phyloP scores from a whole-genome alignment of 2,329 filamentous ascomycete genomes.

The Ceratocystis eucalypticola region DNA sequence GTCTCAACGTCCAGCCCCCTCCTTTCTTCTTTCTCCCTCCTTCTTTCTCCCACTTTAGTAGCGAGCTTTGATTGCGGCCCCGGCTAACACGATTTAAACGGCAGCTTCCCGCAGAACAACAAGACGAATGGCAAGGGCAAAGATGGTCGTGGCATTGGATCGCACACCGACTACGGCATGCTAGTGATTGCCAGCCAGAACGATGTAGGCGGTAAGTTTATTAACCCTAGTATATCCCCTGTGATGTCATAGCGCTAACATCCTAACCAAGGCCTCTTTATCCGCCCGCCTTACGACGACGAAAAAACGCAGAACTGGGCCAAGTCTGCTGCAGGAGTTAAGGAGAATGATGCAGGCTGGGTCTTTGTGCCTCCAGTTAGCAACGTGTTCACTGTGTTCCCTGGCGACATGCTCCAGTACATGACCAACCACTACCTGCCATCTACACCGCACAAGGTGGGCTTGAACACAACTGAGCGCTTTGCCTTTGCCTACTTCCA shows the following conservation, averaged over 20 bases:
- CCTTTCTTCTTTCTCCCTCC: too few relatives aligned
- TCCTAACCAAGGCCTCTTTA: slow-evolving; percentile 27
- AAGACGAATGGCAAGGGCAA: slow-evolving; percentile 36
- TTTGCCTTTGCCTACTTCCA: slow-evolving; percentile 40
- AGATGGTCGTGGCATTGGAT: slow-evolving; percentile 36
- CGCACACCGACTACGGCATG: slow-evolving; percentile 40
- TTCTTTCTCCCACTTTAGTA: too few relatives aligned
- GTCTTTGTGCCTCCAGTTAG: slow-evolving; percentile 34
- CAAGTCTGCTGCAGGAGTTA: slow-evolving; percentile 31
- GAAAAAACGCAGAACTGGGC: slow-evolving; percentile 36
- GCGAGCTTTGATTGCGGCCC: too few relatives aligned
- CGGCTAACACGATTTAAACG: slow-evolving; percentile 1
- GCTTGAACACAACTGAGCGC: slow-evolving; percentile 34
- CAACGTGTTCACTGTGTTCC: slow-evolving; percentile 37
- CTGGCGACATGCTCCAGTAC: slow-evolving; percentile 40
- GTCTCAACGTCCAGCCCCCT: slow-evolving; percentile 8
- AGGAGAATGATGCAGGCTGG: slow-evolving; percentile 35
- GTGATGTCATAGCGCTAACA: slow-evolving; percentile 22
- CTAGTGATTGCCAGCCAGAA: slow-evolving; percentile 38
- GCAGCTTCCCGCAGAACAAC: slow-evolving; percentile 26
- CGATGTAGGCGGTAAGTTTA: slow-evolving; percentile 32
- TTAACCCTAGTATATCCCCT: slow-evolving; percentile 18
- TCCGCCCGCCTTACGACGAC: slow-evolving; percentile 30
- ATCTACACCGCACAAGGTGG: slow-evolving; percentile 39
- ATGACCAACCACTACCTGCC: slow-evolving; percentile 34